Conservation (phyloP, 345 rosid species). For the Reutealis trisperma region DNA sequence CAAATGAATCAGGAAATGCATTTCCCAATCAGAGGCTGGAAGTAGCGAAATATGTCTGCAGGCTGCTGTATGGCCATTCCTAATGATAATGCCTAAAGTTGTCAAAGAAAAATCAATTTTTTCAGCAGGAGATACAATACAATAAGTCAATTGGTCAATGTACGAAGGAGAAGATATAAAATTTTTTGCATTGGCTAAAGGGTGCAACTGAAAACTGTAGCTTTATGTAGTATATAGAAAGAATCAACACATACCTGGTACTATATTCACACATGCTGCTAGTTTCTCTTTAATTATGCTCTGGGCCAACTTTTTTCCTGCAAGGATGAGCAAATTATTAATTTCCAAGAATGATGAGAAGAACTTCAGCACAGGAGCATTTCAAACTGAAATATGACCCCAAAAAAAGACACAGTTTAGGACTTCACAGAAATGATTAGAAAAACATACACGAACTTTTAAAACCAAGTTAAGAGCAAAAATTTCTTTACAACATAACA, state of each 20-base stretch:
- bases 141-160: neutral
- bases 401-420: neutral
- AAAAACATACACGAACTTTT: neutral
- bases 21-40: neutral
- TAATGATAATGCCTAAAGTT: neutral
- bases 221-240: neutral
- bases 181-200: neutral
- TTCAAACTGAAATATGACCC: neutral
- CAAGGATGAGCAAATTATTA: neutral
- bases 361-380: neutral
- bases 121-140: slow-evolving; percentile 6
- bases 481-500: too few relatives aligned
- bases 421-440: neutral
- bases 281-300: slow-evolving; percentile 81
- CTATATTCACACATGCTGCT: slow-evolving; percentile 90
- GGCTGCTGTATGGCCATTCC: neutral
- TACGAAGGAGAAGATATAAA: neutral
- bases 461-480: neutral
- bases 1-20: too few relatives aligned
- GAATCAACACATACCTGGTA: slow-evolving; percentile 56
- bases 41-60: neutral
- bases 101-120: slow-evolving; percentile 3
- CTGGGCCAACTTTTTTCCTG: slow-evolving; percentile 90
- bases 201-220: neutral
- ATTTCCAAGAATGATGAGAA: neutral